Evolutionary conservation across 768 basidiomycete genomes (phyloP).

Genomic region (Nevesoporus exiguus): DNA sequence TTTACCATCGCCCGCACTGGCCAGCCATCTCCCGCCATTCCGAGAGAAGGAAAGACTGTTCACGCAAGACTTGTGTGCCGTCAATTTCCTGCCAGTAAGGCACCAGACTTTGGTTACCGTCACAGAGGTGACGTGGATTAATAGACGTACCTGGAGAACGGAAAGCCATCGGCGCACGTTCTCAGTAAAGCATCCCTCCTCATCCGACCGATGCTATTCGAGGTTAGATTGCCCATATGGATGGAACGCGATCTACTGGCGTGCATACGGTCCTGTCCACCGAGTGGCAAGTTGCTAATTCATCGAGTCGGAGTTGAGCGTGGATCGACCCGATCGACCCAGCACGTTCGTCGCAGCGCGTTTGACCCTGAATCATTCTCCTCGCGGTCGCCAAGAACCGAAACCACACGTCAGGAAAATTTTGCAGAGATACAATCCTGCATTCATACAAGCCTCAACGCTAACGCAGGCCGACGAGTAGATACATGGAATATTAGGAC

Average conservation of each 20-base stretch:
- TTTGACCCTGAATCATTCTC: too few relatives aligned
- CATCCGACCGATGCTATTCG: slow-evolving; percentile 23
- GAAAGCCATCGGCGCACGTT: slow-evolving; percentile 28
- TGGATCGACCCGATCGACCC: too few relatives aligned
- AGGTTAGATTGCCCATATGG: slow-evolving; percentile 21
- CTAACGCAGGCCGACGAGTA: slow-evolving; percentile 13
- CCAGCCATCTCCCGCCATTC: slow-evolving; percentile 57
- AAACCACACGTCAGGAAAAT: not conserved
- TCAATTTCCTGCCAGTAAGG: slow-evolving; percentile 29
- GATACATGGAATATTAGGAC: slow-evolving; percentile 31
- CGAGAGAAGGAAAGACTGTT: slow-evolving; percentile 62
- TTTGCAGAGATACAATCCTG: slow-evolving; percentile 10
- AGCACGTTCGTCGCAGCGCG: not conserved
- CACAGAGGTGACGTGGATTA: not conserved
- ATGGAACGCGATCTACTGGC: slow-evolving; percentile 9
- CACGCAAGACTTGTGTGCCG: slow-evolving; percentile 58
- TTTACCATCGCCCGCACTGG: slow-evolving; percentile 68
- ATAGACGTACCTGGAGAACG: slow-evolving; percentile 32
- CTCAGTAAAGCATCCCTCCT: slow-evolving; percentile 17
- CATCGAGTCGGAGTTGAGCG: slow-evolving; percentile 15
- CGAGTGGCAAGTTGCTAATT: not conserved
- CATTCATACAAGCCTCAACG: slow-evolving; percentile 21
- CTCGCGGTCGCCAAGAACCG: too few relatives aligned
- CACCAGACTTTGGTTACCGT: slow-evolving; percentile 1
- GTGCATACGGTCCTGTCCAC: slow-evolving; percentile 12